Conservation (phyloP, 2,329 filamentous ascomycete genomes). For the Cordyceps farinosa region DNA sequence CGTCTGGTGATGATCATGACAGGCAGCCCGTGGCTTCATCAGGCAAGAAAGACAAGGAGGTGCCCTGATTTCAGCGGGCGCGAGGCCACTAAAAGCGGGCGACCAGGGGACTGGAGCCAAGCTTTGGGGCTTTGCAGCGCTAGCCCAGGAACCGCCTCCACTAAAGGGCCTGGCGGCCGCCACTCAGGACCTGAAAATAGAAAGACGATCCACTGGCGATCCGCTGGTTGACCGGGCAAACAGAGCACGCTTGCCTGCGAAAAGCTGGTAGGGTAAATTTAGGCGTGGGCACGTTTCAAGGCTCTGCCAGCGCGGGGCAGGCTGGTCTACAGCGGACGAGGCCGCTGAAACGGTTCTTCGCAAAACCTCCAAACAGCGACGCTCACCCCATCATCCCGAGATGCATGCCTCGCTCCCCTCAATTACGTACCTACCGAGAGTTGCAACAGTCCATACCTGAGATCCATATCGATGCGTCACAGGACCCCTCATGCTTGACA, state of each 20-base stretch:
- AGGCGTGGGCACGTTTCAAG: not conserved
- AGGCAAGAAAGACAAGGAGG: not conserved
- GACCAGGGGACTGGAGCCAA: constrained; percentile 1
- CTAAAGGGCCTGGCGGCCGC: not conserved
- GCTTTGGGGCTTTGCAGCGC: not conserved
- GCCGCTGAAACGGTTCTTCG: not conserved
- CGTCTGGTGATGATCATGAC: not conserved
- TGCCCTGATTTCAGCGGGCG: constrained; percentile 2
- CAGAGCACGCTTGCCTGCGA: too few species aligned
- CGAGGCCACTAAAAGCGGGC: constrained; percentile 2
- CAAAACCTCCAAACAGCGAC: not conserved
- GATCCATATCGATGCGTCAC: not conserved
- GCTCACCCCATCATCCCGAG: too few species aligned
- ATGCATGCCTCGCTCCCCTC: not conserved
- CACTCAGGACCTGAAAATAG: constrained; percentile 8
- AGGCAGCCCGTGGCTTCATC: constrained; percentile 1
- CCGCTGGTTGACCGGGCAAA: constrained; percentile 13
- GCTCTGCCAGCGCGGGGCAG: not conserved
- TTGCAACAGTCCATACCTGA: not conserved
- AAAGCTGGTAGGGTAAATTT: too few species aligned
- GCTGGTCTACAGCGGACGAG: not conserved
- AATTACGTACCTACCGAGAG: not conserved
- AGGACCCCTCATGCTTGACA: not conserved
- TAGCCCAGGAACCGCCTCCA: constrained; percentile 8
- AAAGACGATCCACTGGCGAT: constrained; percentile 6